phyloP scores from a whole-genome alignment of 2,329 filamentous ascomycete species.

The Neofusicoccum sp. region DNA sequence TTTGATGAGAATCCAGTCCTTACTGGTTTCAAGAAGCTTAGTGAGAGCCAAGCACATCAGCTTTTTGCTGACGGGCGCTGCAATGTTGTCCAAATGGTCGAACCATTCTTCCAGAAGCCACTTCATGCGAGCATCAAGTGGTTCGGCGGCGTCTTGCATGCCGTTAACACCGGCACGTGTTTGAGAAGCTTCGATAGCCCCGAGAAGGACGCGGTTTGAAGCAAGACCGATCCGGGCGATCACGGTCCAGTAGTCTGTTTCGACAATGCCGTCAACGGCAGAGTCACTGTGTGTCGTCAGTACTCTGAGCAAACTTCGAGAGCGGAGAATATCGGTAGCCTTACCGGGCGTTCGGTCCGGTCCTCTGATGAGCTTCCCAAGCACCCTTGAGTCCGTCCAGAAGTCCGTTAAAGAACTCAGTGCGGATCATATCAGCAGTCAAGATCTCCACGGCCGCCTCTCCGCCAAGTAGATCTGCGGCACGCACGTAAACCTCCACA shows the following conservation, averaged over 20 bases:
- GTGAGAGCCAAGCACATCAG: slow-evolving; percentile 72
- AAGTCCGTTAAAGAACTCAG: slow-evolving; percentile 57
- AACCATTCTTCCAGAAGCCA: slow-evolving; percentile 64
- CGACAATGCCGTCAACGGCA: slow-evolving; percentile 69
- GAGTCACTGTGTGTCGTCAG: slow-evolving; percentile 49
- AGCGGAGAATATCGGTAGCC: neutral
- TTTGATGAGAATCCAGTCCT: slow-evolving; percentile 56
- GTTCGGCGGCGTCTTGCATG: slow-evolving; percentile 28
- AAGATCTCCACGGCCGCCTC: slow-evolving; percentile 50
- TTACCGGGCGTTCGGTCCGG: slow-evolving; percentile 60
- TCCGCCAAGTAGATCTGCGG: slow-evolving; percentile 52
- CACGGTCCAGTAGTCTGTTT: slow-evolving; percentile 83
- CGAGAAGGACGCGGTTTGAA: slow-evolving; percentile 66
- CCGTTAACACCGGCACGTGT: slow-evolving; percentile 21
- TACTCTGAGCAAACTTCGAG: too few relatives aligned
- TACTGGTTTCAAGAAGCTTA: slow-evolving; percentile 64
- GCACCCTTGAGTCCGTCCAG: slow-evolving; percentile 43
- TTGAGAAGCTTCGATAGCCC: slow-evolving; percentile 45
- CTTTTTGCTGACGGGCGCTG: slow-evolving; percentile 65
- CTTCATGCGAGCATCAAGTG: slow-evolving; percentile 38
- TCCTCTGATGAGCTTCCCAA: slow-evolving; percentile 72
- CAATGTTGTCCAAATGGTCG: slow-evolving; percentile 65
- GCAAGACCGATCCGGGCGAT: slow-evolving; percentile 75
- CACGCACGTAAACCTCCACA: slow-evolving; percentile 49
- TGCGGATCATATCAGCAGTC: slow-evolving; percentile 55